A percentile compares a stretch with the other conserved stretches of the same genome.
phyloP scores from a whole-genome alignment of 2,329 filamentous ascomycete genomes.

The Penicillium digitatum region DNA sequence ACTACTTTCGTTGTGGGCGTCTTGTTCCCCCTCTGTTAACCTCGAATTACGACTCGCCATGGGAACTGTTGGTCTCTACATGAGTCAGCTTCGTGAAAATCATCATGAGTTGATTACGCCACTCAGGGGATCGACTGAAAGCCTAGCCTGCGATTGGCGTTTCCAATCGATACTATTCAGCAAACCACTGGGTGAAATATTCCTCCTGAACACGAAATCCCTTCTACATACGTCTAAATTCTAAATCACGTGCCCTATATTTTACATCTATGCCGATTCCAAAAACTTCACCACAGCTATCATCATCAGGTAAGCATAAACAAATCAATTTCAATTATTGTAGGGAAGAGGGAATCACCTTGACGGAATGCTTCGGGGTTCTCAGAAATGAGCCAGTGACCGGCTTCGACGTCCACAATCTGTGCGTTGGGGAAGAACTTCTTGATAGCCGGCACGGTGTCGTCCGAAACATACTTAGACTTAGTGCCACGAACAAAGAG shows the following conservation, averaged over 20 bases:
- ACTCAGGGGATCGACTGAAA: too few relatives aligned
- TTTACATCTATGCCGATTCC: constrained; percentile 14
- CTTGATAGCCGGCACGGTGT: constrained; percentile 40
- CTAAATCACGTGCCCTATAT: neutral
- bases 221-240: neutral
- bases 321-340: neutral
- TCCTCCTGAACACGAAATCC: neutral
- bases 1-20: neutral
- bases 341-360: constrained; percentile 22
- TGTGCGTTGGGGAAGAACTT: constrained; percentile 42
- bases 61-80: neutral
- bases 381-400: constrained; percentile 46
- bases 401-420: constrained; percentile 41
- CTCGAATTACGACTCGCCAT: neutral
- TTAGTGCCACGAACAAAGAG: constrained; percentile 62
- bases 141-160: neutral
- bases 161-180: neutral
- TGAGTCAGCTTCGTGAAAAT: too few relatives aligned
- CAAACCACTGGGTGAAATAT: neutral
- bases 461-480: constrained; percentile 40
- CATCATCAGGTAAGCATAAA: constrained; percentile 11
- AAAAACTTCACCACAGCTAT: constrained; percentile 37
- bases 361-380: constrained; percentile 43
- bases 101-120: neutral
- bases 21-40: neutral